Base-by-base conservation (phyloP, 208 protist species). In the Leishmania turanica region DNA sequence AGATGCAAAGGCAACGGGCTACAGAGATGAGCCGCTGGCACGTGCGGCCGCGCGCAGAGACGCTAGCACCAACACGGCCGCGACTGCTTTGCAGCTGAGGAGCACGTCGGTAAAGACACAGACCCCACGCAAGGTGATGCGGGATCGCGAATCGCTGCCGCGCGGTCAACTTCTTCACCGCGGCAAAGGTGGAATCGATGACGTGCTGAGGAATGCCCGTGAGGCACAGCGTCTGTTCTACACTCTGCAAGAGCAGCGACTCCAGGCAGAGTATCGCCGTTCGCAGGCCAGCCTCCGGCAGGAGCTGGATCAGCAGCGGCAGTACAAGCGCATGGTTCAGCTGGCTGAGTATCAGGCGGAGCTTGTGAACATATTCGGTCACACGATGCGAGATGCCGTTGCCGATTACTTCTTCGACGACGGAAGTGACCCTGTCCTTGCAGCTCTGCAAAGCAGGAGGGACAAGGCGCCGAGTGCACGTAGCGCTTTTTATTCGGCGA, bases 341-440 rank as follows among this genome's bases (percentile, higher is more conserved):
- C 77, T 91, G 27, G 77, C 81, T 0, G 84, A 86, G 40, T 92
- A 92, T 73, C 87, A 95, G 70, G 86, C 89, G 54, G 91, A 95
- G 51, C 83, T 95, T 17, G 89, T 91, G 49, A 84, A 91, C 60
- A 74, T 91, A 37, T 93, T 84, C 54, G 91, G 89, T 2, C 88
- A 86, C 15, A 84, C 77, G 19, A 87, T 95, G 84, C 77, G 81
- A 13, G 78, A 93, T 47, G 87, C 91, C 56, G 75, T 95, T 49
- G 51, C 37, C 0, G 89, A 93, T 64, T 68, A 49, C 3, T 92
- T 94, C 56, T 89, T 85, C 47, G 83, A 89, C 56, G 81, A 88
- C 58, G 87, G 83, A 2, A 70, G 69, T 3, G 87, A 90, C 54
- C 68, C 81, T 3, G 82, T 84, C 13, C 34, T 89, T 47, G 65